Conservation (phyloP, 2,329 filamentous ascomycete genomes). For the Pseudogymnoascus sp. region DNA sequence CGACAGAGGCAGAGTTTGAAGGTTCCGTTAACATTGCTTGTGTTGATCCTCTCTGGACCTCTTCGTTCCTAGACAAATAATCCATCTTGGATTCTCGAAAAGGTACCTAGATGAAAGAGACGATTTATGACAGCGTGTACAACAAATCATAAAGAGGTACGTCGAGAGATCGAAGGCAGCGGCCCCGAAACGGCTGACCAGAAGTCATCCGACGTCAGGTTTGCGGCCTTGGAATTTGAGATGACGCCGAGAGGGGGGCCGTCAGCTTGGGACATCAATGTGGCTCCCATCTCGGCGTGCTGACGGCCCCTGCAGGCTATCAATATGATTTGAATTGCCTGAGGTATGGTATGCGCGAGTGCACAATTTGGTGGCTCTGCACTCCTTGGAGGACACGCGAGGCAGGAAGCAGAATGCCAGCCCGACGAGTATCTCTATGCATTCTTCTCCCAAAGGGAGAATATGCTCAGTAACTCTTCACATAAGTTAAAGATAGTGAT, state of each 20-base stretch:
- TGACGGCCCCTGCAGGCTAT: too few relatives aligned
- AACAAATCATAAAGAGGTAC: constrained; percentile 4
- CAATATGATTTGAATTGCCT: too few relatives aligned
- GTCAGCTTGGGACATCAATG: too few relatives aligned
- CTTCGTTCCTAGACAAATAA: neutral
- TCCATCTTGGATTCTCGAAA: constrained; percentile 8
- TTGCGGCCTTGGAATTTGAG: constrained; percentile 8
- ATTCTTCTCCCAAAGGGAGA: neutral
- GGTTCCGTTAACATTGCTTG: too few relatives aligned
- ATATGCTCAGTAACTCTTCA: neutral
- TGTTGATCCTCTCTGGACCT: constrained; percentile 6
- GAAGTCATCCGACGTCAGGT: constrained; percentile 9
- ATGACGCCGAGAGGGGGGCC: too few relatives aligned
- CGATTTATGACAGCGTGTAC: constrained; percentile 1
- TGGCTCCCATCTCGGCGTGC: too few relatives aligned
- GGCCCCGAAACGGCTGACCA: constrained; percentile 7
- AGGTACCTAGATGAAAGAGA: constrained; percentile 8
- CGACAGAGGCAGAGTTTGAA: constrained; percentile 4
- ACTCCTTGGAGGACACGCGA: too few relatives aligned
- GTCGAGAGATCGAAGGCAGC: neutral
- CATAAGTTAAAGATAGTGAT: neutral
- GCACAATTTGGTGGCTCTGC: neutral
- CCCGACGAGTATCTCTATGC: neutral
- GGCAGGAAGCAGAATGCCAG: too few relatives aligned
- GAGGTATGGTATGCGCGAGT: too few relatives aligned